Evolutionary conservation across 169 alveolate species (phyloP).

Genomic region (Theileria orientalis): DNA sequence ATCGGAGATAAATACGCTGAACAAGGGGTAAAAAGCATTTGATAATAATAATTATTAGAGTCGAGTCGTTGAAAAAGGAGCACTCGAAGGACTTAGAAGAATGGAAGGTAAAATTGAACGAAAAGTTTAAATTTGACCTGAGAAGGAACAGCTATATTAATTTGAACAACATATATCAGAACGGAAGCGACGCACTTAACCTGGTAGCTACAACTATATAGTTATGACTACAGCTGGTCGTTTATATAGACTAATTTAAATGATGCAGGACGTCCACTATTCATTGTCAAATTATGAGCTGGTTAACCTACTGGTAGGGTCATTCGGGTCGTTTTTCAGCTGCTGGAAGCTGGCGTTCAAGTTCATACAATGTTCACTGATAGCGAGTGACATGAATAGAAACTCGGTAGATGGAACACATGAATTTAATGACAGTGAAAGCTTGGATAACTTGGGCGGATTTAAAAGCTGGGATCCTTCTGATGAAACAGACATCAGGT

Average conservation of each 20-base stretch:
- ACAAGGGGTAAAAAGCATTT: not conserved
- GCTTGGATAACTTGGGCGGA: too few species aligned
- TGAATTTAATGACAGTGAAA: not conserved
- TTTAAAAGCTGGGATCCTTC: too few species aligned
- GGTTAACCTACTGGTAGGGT: not conserved
- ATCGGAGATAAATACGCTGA: not conserved
- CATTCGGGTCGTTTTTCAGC: slow-evolving; percentile 6
- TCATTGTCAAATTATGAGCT: not conserved
- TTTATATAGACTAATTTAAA: too few species aligned
- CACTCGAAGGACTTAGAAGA: not conserved
- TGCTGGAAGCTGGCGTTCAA: slow-evolving; percentile 29
- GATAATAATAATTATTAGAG: not conserved
- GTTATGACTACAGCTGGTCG: not conserved
- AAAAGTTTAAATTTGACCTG: slow-evolving; percentile 41
- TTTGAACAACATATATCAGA: slow-evolving; percentile 17
- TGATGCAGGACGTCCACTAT: not conserved
- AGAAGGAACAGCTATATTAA: slow-evolving; percentile 22
- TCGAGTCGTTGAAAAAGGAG: not conserved
- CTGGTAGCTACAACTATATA: slow-evolving; percentile 14
- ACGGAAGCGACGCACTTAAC: not conserved
- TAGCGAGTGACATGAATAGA: slow-evolving; percentile 15
- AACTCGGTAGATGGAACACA: not conserved
- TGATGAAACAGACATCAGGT: too few species aligned
- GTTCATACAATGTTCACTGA: slow-evolving; percentile 12
- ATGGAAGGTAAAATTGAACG: slow-evolving; percentile 15